Base-by-base conservation (phyloP, 2,329 filamentous ascomycete genomes). In the Aciculosporium take region DNA sequence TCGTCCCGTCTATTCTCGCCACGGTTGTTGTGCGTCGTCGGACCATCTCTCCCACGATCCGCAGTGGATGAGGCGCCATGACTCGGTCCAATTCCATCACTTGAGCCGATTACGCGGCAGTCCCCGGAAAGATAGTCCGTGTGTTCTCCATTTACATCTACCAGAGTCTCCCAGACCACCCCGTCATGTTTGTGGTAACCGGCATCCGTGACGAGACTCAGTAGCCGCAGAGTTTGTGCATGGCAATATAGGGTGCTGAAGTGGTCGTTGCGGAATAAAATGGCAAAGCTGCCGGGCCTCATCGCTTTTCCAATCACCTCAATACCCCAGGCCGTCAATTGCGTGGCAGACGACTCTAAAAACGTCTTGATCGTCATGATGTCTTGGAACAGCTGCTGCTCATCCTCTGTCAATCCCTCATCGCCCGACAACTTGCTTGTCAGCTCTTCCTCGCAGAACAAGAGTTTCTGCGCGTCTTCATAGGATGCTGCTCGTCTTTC, bases 211-310 rank as follows among this genome's bases (percentile, higher is more conserved):
- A 98, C 87, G 3, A 98, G 66, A 0, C 84, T 86, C 48, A 89
- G 74, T 1, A 96, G 69, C 49, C 84, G 73, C 31, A 76, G 69
- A 0, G 80, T 85, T 34, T 79, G 67, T 0, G 89, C 86, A 51
- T 96, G 86, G 46, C 88, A 85, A 61, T 94, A 94, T 0, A 98
- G 61, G 0, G 89, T 96, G 32, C 86, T 87, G 55, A 98, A 98
- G 57, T 98, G 91, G 55, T 98, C 89, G 53, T 98, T 98, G 21
- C 91, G 77, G 65, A 98, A 98, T 1, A 98, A 63, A 38, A 98
- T 96, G 0, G 85, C 85, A 46, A 95, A 76, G 1, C 82, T 77
- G 2, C 87, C 89, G 1, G 86, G 81, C 10, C 72, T 65, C 43
- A 95, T 71, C 5, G 73, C 78, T 39, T 76, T 74, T 1, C 71